Evolutionary conservation across 257 asterid species (phyloP).

Genomic region (Osmanthus fragrans): DNA sequence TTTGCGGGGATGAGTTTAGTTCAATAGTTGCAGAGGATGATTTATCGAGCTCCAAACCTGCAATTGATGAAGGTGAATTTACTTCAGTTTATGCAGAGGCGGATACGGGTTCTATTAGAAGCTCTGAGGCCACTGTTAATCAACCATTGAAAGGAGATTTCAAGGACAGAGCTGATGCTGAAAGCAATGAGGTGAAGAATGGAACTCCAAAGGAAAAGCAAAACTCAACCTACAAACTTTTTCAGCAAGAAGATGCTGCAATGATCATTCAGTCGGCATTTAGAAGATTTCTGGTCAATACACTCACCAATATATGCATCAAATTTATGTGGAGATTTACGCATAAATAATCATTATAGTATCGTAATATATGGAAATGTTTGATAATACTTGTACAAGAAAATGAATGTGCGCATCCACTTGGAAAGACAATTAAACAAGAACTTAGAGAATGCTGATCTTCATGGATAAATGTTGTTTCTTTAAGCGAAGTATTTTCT

Average conservation of each 20-base stretch:
- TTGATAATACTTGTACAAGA: not conserved
- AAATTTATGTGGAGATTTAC: not conserved
- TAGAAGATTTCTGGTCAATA: conserved; percentile 44
- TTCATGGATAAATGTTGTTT: not conserved
- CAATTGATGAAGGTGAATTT: conserved; percentile 9
- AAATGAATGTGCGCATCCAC: not conserved
- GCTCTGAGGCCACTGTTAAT: conserved; percentile 57
- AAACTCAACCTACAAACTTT: conserved; percentile 41
- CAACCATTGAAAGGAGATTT: conserved; percentile 33
- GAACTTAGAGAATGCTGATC: not conserved
- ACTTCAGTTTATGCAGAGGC: conserved; percentile 28
- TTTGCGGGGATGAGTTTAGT: conserved; percentile 52
- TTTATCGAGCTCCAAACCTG: conserved; percentile 29
- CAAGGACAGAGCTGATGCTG: not conserved
- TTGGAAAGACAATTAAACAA: not conserved
- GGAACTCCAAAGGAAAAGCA: conserved; percentile 21
- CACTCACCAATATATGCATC: not conserved
- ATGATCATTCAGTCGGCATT: conserved; percentile 57
- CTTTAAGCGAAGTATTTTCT: not conserved
- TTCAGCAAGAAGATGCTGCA: conserved; percentile 59
- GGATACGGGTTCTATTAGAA: conserved; percentile 29
- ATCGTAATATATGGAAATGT: not conserved
- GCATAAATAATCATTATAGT: not conserved
- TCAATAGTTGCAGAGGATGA: conserved; percentile 37
- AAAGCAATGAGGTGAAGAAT: not conserved